Evolutionary conservation across 768 basidiomycete species (phyloP).

Genomic region (Rhodocollybia butyracea): DNA sequence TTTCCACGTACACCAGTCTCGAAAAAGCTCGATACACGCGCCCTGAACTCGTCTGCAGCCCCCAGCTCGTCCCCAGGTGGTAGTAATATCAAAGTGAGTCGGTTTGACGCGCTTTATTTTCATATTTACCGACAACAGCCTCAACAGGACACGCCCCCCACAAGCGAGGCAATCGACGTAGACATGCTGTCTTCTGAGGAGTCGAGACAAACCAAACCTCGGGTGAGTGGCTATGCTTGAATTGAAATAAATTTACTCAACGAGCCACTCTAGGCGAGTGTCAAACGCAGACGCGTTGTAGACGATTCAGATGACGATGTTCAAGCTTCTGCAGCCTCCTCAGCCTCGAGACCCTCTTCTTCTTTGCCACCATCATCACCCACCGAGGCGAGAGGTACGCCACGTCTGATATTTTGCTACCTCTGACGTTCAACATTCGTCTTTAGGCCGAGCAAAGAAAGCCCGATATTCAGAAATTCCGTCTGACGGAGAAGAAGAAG

Average conservation of each 20-base stretch:
- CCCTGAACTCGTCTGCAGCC: constrained; percentile 37
- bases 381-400: constrained; percentile 26
- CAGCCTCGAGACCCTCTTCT: constrained; percentile 19
- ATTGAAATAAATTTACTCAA: not conserved
- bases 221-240: constrained; percentile 22
- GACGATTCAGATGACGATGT: constrained; percentile 74
- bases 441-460: constrained; percentile 53
- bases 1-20: constrained; percentile 37
- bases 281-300: constrained; percentile 67
- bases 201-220: constrained; percentile 30
- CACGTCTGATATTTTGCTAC: constrained; percentile 4
- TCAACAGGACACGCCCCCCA: constrained; percentile 58
- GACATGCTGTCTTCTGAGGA: constrained; percentile 63
- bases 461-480: constrained; percentile 49
- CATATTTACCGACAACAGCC: not conserved
- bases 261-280: constrained; percentile 28
- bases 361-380: constrained; percentile 35
- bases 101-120: not conserved
- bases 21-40: constrained; percentile 25
- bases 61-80: constrained; percentile 37
- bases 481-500: constrained; percentile 49
- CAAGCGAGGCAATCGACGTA: constrained; percentile 75
- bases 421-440: not conserved
- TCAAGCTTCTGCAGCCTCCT: constrained; percentile 20
- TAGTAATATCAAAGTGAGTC: constrained; percentile 31